Evolutionary conservation across 306 rosid species (phyloP).

Genomic region (Prinsepia uniflora): DNA sequence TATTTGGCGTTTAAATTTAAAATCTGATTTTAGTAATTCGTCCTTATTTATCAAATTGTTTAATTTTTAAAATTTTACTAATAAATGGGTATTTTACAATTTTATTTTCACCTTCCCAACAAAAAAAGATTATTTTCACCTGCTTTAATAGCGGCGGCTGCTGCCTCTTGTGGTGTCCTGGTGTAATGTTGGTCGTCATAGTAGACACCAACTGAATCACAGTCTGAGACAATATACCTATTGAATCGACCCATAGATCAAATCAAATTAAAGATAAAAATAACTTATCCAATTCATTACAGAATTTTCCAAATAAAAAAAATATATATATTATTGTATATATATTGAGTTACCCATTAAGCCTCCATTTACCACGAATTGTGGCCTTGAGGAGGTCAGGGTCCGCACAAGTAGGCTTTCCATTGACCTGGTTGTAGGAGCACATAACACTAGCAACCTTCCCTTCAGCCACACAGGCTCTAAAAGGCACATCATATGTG

Average conservation of each 20-base stretch:
- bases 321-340: no score
- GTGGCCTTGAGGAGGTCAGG: constrained; percentile 67
- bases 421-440: constrained; percentile 94
- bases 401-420: constrained; percentile 93
- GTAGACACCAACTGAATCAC: constrained; percentile 75
- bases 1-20: no score
- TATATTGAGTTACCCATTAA: constrained; percentile 58
- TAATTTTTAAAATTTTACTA: no score
- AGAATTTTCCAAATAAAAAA: no score
- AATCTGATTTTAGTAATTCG: no score
- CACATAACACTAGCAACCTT: constrained; percentile 94
- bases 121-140: no score
- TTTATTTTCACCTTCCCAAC: no score
- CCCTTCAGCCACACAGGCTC: constrained; percentile 77
- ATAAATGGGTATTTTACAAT: no score
- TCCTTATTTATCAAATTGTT: no score
- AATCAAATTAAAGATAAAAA: no score
- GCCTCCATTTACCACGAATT: constrained; percentile 77
- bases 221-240: constrained; percentile 89
- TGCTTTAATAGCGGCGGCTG: constrained; percentile 61
- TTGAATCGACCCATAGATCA: neutral
- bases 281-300: no score
- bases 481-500: constrained; percentile 81
- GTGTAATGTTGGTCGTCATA: constrained; percentile 79
- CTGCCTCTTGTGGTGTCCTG: constrained; percentile 69